A percentile compares a stretch with the other conserved stretches of the same genome.
Evolutionary conservation across 495 filamentous ascomycete genomes (phyloP).

Genomic region (Penicillium ochrochloron): DNA sequence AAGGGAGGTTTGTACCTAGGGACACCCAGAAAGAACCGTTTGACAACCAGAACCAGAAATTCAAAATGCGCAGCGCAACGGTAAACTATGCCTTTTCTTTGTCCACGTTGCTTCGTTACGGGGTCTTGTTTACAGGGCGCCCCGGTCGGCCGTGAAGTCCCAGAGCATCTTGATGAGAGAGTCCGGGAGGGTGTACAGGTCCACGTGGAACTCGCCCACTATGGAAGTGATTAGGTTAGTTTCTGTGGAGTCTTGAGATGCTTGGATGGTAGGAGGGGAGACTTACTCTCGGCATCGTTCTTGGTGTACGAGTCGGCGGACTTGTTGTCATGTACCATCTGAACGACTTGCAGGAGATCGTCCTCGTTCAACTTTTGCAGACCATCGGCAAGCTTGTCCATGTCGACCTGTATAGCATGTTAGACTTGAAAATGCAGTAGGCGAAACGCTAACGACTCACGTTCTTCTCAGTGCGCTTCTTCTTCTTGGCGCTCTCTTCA

Average conservation of each 20-base stretch:
- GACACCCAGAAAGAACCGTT: background rate
- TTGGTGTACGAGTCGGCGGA: conserved; percentile 89
- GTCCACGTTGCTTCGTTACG: conserved; percentile 23
- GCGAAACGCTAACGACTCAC: conserved; percentile 37
- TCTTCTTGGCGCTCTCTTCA: conserved; percentile 72
- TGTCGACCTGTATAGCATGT: conserved; percentile 63
- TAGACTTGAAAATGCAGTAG: conserved; percentile 7
- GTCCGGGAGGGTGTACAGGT: conserved; percentile 94
- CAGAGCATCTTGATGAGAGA: conserved; percentile 81
- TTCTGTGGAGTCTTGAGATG: background rate
- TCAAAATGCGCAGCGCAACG: background rate
- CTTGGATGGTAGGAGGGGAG: conserved; percentile 15
- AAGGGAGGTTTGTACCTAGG: background rate
- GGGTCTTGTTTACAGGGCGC: conserved; percentile 20
- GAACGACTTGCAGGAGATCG: conserved; percentile 90
- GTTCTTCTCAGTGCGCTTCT: conserved; percentile 71
- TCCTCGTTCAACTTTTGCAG: conserved; percentile 84
- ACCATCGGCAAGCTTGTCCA: conserved; percentile 96
- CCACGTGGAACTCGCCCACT: conserved; percentile 98
- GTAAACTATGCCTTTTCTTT: background rate
- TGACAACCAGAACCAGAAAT: background rate
- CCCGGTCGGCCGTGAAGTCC: conserved; percentile 71
- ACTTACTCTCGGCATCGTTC: conserved; percentile 92
- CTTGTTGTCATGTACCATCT: conserved; percentile 98
- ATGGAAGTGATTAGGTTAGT: conserved; percentile 13